Percentiles rank a stretch among this genome's conserved stretches.
Conservation (phyloP, 2,329 filamentous ascomycete species). For the Pyrenochaeta sp. region DNA sequence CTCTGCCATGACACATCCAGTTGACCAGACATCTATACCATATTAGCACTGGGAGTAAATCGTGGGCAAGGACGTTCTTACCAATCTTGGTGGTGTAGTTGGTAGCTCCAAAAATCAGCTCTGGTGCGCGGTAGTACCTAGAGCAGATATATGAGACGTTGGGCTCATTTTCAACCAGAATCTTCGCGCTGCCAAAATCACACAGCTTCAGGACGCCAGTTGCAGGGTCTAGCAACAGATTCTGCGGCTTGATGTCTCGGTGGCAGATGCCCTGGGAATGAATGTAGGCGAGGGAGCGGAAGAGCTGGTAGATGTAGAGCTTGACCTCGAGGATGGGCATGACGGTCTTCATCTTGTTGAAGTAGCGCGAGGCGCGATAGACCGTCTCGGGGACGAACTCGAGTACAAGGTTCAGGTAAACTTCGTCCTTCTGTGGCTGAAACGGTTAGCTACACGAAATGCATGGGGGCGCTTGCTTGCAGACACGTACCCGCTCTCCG, state of each 20-base stretch:
- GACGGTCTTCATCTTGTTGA: slow-evolving; percentile 99
- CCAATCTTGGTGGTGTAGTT: slow-evolving; percentile 99
- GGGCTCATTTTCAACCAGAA: slow-evolving; percentile 96
- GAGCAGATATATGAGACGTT: slow-evolving; percentile 99
- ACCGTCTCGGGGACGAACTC: slow-evolving; percentile 99
- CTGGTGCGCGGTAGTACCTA: slow-evolving; percentile 95
- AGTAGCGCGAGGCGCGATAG: slow-evolving; percentile 96
- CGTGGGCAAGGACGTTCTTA: too few species aligned
- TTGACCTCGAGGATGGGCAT: slow-evolving; percentile 99
- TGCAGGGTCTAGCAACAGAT: slow-evolving; percentile 88
- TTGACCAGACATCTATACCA: slow-evolving; percentile 92
- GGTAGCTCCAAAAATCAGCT: slow-evolving; percentile 97
- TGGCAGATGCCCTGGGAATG: slow-evolving; percentile 99
- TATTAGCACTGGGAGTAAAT: slow-evolving; percentile 33
- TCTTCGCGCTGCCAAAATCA: slow-evolving; percentile 99
- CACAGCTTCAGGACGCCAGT: slow-evolving; percentile 95
- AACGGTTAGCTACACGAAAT: slow-evolving; percentile 40
- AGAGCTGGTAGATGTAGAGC: slow-evolving; percentile 99
- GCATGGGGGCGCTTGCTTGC: slow-evolving; percentile 10
- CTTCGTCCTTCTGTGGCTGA: slow-evolving; percentile 76
- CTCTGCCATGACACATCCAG: slow-evolving; percentile 98
- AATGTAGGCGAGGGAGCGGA: slow-evolving; percentile 97
- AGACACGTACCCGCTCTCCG: slow-evolving; percentile 82
- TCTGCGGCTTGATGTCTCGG: slow-evolving; percentile 98
- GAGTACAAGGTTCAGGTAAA: slow-evolving; percentile 97